Evolutionary conservation across 1,139 yeast genomes (phyloP).

Genomic region (Suhomyces coccinellae): DNA sequence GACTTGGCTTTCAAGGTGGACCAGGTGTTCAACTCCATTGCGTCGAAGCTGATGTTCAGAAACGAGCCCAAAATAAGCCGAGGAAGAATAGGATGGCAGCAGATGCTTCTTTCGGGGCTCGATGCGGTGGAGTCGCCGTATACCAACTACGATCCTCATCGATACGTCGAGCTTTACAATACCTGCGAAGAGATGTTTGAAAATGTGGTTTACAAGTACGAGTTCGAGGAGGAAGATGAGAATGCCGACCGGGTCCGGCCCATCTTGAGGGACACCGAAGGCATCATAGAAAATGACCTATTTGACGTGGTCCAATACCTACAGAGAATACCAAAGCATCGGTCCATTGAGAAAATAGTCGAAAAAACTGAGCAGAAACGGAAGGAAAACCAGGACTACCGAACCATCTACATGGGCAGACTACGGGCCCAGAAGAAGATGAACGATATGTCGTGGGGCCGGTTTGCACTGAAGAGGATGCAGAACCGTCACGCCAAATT

Average conservation of each 20-base stretch:
- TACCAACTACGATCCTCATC: conserved; percentile 12
- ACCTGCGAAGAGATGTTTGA: conserved; percentile 27
- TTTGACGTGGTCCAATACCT: conserved; percentile 23
- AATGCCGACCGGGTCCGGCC: conserved; percentile 9
- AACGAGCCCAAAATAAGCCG: conserved; percentile 12
- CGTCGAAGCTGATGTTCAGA: conserved; percentile 2
- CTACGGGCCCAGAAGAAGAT: conserved; percentile 11
- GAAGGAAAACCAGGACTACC: conserved; percentile 5
- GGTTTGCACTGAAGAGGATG: neutral
- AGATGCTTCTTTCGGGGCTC: conserved; percentile 26
- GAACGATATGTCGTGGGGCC: conserved; percentile 12
- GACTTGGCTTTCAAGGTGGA: conserved; percentile 26
- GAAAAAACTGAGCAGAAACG: neutral
- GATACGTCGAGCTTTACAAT: conserved; percentile 18
- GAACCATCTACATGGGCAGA: conserved; percentile 11
- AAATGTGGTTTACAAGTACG: conserved; percentile 24
- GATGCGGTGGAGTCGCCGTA: conserved; percentile 20
- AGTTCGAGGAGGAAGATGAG: conserved; percentile 20
- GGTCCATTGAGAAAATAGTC: neutral
- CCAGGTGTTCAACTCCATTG: conserved; percentile 12
- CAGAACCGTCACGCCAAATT: neutral
- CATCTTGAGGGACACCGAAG: neutral
- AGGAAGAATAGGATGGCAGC: conserved; percentile 27
- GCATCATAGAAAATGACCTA: neutral
- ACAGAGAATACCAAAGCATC: conserved; percentile 2